phyloP scores from a whole-genome alignment of 371 early-diverging fungal genomes.

The Apophysomyces sp. region DNA sequence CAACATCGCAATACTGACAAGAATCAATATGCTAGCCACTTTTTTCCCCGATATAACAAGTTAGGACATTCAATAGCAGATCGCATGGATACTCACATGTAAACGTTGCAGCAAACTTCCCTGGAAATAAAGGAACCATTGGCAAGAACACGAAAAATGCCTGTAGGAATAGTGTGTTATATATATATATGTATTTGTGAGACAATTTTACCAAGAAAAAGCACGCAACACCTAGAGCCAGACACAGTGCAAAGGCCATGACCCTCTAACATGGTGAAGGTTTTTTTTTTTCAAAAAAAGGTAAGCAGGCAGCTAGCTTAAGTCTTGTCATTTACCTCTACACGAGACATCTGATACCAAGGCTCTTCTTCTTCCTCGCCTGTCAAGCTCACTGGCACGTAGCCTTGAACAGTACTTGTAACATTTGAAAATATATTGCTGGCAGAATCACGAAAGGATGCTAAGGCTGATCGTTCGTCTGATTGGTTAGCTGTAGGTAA shows the following conservation, averaged over 20 bases:
- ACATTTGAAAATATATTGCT: conserved; percentile 40
- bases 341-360: conserved; percentile 51
- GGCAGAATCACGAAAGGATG: conserved; percentile 38
- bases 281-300: not conserved
- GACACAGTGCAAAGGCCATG: conserved; percentile 50
- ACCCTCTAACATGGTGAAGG: conserved; percentile 27
- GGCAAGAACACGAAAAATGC: conserved; percentile 49
- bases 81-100: conserved; percentile 39
- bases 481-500: conserved; percentile 16
- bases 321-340: conserved; percentile 31
- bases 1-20: conserved; percentile 60
- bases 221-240: conserved; percentile 47
- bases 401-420: conserved; percentile 43
- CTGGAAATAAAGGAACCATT: conserved; percentile 46
- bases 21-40: conserved; percentile 51
- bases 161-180: conserved; percentile 7
- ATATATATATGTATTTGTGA: no score
- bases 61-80: no score
- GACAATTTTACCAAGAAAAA: conserved; percentile 36
- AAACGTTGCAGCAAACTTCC: conserved; percentile 64
- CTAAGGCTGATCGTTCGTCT: conserved; percentile 15
- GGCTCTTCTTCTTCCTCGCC: conserved; percentile 46
- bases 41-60: not conserved
- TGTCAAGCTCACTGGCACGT: conserved; percentile 34
- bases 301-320: not conserved